These are phyloP conservation scores for Xenoacremonium recifei DNA, from an alignment of 2,329 filamentous ascomycete genomes.

Conservation along the genomic window DNA sequence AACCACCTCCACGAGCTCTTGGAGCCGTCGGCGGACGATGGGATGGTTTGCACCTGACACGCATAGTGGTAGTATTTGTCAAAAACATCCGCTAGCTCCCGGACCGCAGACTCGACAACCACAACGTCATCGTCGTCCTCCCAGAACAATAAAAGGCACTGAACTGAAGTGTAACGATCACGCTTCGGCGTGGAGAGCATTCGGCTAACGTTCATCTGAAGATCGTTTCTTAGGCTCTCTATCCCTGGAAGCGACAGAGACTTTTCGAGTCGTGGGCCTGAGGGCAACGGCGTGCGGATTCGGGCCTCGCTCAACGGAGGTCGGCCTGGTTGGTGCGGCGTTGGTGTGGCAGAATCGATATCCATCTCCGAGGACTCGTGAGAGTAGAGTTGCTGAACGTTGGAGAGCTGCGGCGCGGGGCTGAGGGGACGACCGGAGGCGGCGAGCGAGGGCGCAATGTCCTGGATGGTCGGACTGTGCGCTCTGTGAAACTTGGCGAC, in stretches of 20 bases:
- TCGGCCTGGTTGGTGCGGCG: slow-evolving; percentile 35
- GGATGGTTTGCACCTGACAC: slow-evolving; percentile 49
- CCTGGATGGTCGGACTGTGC: slow-evolving; percentile 50
- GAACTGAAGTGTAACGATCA: slow-evolving; percentile 52
- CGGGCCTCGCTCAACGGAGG: slow-evolving; percentile 45
- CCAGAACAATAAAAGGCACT: slow-evolving; percentile 56
- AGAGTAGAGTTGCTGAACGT: slow-evolving; percentile 37
- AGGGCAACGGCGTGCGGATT: slow-evolving; percentile 55
- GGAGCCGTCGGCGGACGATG: slow-evolving; percentile 44
- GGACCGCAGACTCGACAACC: slow-evolving; percentile 39
- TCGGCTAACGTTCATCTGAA: slow-evolving; percentile 50
- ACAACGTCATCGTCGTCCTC: slow-evolving; percentile 49
- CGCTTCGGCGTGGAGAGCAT: slow-evolving; percentile 50
- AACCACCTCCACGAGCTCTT: slow-evolving; percentile 55
- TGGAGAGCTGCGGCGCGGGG: slow-evolving; percentile 38
- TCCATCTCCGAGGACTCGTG: slow-evolving; percentile 56
- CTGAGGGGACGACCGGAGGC: slow-evolving; percentile 45
- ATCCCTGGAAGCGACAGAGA: slow-evolving; percentile 48
- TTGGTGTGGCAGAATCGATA: slow-evolving; percentile 40
- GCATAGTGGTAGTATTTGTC: slow-evolving; percentile 52
- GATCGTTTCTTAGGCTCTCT: slow-evolving; percentile 49
- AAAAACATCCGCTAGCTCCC: slow-evolving; percentile 50
- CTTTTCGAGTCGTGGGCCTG: slow-evolving; percentile 54
- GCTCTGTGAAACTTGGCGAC: slow-evolving; percentile 52
- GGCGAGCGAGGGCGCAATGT: slow-evolving; percentile 43